Evolutionary conservation across 495 filamentous ascomycete species (phyloP).

Genomic region (Penicillium verhagenii): DNA sequence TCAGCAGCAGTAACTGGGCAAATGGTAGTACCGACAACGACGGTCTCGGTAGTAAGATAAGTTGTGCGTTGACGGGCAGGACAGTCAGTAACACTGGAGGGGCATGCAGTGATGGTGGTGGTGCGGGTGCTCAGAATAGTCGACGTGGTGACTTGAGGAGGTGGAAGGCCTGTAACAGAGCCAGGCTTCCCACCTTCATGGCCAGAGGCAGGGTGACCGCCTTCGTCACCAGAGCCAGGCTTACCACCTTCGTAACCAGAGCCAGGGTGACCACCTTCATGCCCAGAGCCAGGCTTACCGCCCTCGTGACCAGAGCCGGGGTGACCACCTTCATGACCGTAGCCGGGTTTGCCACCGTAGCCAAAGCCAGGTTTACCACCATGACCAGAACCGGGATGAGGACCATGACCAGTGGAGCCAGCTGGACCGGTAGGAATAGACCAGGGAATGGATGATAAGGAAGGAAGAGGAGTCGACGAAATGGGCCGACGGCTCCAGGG

Average conservation of each 20-base stretch:
- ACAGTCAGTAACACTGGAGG: conserved; percentile 24
- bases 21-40: conserved; percentile 3
- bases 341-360: background rate
- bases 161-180: no score
- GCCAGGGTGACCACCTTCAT: no score
- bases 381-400: background rate
- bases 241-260: no score
- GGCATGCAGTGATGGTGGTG: conserved; percentile 32
- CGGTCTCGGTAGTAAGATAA: conserved; percentile 5
- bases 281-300: no score
- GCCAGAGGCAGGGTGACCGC: no score
- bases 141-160: conserved; percentile 30
- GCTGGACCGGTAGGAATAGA: background rate
- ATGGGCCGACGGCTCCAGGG: background rate
- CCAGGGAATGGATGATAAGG: background rate
- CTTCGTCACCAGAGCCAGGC: no score
- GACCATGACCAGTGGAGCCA: background rate
- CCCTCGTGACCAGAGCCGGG: no score
- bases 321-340: no score
- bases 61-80: conserved; percentile 8
- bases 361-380: background rate
- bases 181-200: no score
- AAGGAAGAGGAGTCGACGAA: background rate
- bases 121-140: conserved; percentile 31
- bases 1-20: conserved; percentile 10